These are phyloP conservation scores for Coccomyxa sp. DNA, from an alignment of 139 green algal genomes.

Conservation along the genomic window DNA sequence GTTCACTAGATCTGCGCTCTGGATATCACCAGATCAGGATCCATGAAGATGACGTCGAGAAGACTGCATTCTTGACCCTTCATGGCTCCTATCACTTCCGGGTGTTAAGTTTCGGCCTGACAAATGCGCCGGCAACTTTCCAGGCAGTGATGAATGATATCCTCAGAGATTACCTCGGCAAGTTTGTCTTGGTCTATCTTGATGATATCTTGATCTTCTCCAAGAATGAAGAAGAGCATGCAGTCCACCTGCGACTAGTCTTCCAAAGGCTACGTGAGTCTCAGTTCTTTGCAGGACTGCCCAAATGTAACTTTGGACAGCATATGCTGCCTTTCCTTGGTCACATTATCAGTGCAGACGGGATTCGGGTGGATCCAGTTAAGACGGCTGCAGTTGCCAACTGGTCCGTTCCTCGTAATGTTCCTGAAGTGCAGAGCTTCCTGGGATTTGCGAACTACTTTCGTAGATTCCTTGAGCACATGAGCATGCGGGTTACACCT, in stretches of 20 bases:
- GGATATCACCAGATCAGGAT: slow-evolving; percentile 32
- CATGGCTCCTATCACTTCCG: slow-evolving; percentile 35
- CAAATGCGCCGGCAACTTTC: slow-evolving; percentile 46
- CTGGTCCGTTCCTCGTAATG: too few species aligned
- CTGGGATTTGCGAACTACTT: too few species aligned
- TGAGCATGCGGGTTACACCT: too few species aligned
- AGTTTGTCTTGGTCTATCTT: slow-evolving; percentile 46
- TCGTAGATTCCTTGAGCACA: too few species aligned
- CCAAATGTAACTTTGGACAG: slow-evolving; percentile 40
- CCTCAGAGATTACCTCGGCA: slow-evolving; percentile 28
- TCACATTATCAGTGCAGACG: slow-evolving; percentile 27
- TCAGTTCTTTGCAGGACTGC: slow-evolving; percentile 32
- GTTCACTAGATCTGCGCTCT: slow-evolving; percentile 12
- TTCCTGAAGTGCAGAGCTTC: too few species aligned
- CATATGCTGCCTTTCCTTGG: slow-evolving; percentile 33
- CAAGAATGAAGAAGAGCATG: slow-evolving; percentile 30
- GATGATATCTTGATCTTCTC: too few species aligned
- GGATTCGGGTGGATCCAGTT: slow-evolving; percentile 23
- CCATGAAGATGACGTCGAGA: slow-evolving; percentile 11
- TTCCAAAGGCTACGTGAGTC: slow-evolving; percentile 29
- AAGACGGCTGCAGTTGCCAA: too few species aligned
- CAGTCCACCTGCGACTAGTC: slow-evolving; percentile 28
- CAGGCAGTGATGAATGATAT: slow-evolving; percentile 38
- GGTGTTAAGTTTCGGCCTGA: slow-evolving; percentile 37
- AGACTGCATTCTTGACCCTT: slow-evolving; percentile 28